Evolutionary conservation across 305 asterid genomes (phyloP).

Genomic region (Fraxinus ornus): DNA sequence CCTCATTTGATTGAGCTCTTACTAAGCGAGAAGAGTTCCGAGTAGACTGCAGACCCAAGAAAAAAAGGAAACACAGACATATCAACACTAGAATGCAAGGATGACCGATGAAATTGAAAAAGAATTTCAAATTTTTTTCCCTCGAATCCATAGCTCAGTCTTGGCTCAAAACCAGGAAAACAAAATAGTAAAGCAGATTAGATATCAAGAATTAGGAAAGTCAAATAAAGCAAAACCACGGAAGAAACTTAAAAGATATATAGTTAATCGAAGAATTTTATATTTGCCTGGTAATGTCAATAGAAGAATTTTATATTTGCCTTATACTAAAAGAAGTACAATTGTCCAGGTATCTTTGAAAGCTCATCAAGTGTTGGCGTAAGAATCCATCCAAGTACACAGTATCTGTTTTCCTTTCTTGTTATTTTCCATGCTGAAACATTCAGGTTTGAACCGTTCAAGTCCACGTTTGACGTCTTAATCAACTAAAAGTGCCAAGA

Average conservation of each 20-base stretch:
- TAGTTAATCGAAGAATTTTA: no score
- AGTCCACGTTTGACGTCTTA: neutral
- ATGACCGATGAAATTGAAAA: neutral
- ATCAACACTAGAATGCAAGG: neutral
- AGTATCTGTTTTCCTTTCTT: neutral
- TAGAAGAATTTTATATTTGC: neutral
- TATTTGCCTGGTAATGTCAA: neutral
- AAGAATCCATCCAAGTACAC: neutral
- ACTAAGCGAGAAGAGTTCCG: constrained; percentile 44
- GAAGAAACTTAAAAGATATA: neutral
- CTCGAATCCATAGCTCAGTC: neutral
- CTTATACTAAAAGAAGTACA: neutral
- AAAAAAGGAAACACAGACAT: neutral
- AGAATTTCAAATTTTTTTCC: neutral
- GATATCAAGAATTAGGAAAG: constrained; percentile 1
- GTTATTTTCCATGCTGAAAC: neutral
- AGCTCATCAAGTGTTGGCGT: neutral
- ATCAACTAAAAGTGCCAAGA: neutral
- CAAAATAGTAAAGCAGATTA: neutral
- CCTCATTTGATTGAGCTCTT: constrained; percentile 66
- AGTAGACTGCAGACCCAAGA: constrained; percentile 34
- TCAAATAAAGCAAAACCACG: constrained; percentile 9
- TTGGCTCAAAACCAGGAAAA: constrained; percentile 15
- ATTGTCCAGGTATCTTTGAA: neutral
- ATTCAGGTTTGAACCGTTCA: neutral